Percentiles rank a stretch among this genome's conserved stretches.
Conservation (phyloP, 495 filamentous ascomycete genomes). For the Penicillium malachiteum region DNA sequence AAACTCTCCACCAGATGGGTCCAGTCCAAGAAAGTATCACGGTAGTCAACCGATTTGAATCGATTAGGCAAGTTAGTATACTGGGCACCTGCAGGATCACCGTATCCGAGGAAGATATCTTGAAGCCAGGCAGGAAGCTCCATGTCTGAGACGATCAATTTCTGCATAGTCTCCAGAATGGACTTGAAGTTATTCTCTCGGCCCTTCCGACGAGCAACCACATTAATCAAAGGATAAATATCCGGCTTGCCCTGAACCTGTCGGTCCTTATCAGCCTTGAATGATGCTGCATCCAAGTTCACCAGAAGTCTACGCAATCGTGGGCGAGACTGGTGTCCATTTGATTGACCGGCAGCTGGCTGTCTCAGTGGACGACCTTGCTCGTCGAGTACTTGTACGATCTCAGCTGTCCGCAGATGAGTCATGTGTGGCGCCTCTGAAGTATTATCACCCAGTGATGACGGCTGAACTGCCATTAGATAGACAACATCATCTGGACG, state of each 20-base stretch:
- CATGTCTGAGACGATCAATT: conserved; percentile 80
- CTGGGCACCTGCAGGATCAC: conserved; percentile 82
- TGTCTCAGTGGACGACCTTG: conserved; percentile 76
- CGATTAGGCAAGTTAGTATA: conserved; percentile 81
- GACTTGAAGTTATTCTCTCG: conserved; percentile 98
- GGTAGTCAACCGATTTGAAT: conserved; percentile 76
- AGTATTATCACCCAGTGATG: conserved; percentile 43
- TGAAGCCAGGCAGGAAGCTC: conserved; percentile 89
- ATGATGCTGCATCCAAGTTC: conserved; percentile 75
- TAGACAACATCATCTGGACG: conserved; percentile 90
- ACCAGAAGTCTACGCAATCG: conserved; percentile 70
- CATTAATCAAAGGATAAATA: conserved; percentile 82
- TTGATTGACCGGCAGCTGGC: conserved; percentile 44
- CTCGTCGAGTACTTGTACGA: conserved; percentile 87
- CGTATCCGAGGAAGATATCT: conserved; percentile 95
- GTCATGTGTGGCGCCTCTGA: conserved; percentile 61
- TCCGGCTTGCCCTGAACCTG: conserved; percentile 64
- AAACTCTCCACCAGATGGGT: conserved; percentile 87
- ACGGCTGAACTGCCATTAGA: conserved; percentile 66
- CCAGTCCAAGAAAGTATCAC: conserved; percentile 95
- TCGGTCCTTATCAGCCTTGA: conserved; percentile 72
- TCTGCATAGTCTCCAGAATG: conserved; percentile 86
- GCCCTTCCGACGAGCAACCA: conserved; percentile 78
- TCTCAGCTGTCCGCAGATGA: conserved; percentile 76
- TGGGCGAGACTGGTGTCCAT: conserved; percentile 53